Evolutionary conservation across 75 land plant species (phyloP).

Genomic region (Pinus tabuliformis): DNA sequence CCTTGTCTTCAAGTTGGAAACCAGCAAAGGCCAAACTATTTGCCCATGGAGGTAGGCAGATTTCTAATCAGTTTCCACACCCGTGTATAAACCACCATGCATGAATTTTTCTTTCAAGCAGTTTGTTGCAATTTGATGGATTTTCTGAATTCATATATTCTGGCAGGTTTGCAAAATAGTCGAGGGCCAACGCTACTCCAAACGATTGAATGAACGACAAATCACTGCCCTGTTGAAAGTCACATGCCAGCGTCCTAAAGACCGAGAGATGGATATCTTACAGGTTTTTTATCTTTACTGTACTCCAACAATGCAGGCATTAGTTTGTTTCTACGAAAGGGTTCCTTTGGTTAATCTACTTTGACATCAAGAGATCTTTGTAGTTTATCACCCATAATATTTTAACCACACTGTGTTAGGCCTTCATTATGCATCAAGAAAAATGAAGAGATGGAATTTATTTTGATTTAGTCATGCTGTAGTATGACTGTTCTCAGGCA

Average conservation of each 20-base stretch:
- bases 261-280: conserved; percentile 70
- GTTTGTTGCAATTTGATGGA: no score
- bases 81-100: no score
- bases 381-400: not conserved
- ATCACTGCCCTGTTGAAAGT: conserved; percentile 82
- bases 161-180: conserved; percentile 87
- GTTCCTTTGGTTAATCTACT: not conserved
- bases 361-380: not conserved
- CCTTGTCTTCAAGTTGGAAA: conserved; percentile 62
- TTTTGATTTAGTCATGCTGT: no score
- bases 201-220: conserved; percentile 85
- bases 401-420: not conserved
- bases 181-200: conserved; percentile 86
- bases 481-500: no score
- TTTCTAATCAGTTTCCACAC: no score
- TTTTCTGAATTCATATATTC: not conserved
- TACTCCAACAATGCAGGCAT: not conserved
- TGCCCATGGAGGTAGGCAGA: conserved; percentile 45
- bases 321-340: not conserved
- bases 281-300: conserved; percentile 41
- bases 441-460: no score
- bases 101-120: no score
- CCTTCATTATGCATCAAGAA: no score
- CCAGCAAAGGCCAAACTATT: conserved; percentile 39
- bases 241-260: conserved; percentile 86